phyloP scores from a whole-genome alignment of 2,329 filamentous ascomycete species.

The Monilinia fructicola region DNA sequence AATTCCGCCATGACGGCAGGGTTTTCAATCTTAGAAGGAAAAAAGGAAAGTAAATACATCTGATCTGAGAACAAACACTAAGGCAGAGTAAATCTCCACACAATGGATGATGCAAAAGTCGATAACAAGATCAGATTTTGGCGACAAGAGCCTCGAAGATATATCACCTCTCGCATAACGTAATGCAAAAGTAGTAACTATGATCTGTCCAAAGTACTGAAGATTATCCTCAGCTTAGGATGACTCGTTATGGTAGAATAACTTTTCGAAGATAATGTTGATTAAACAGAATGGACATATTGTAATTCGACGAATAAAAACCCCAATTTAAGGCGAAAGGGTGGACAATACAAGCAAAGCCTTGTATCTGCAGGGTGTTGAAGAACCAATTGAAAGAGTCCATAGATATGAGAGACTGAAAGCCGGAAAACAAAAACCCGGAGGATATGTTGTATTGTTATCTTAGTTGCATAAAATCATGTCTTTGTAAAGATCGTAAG shows the following conservation, averaged over 20 bases:
- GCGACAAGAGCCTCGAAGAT: conserved; percentile 30
- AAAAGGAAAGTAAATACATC: conserved; percentile 21
- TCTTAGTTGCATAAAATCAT: conserved; percentile 37
- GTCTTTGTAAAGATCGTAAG: conserved; percentile 39
- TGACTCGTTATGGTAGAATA: conserved; percentile 51
- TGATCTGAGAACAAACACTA: conserved; percentile 31
- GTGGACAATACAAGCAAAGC: conserved; percentile 35
- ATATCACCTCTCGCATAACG: conserved; percentile 31
- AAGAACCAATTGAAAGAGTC: conserved; percentile 38
- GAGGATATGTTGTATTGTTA: conserved; percentile 40
- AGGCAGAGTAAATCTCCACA: conserved; percentile 35
- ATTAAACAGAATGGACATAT: conserved; percentile 40
- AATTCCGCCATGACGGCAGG: conserved; percentile 30
- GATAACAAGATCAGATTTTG: conserved; percentile 32
- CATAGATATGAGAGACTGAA: conserved; percentile 42
- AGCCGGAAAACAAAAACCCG: conserved; percentile 35
- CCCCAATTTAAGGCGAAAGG: conserved; percentile 30
- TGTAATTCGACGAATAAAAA: conserved; percentile 32
- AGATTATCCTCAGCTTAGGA: conserved; percentile 55
- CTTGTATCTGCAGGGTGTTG: conserved; percentile 38
- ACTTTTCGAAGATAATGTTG: conserved; percentile 41
- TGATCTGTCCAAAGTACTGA: conserved; percentile 61
- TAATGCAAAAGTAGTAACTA: conserved; percentile 58
- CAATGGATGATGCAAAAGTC: conserved; percentile 33
- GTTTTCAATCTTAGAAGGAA: conserved; percentile 26